Percentiles rank a stretch among this genome's conserved stretches.
Conservation (phyloP, 2,329 filamentous ascomycete species). For the Chalara sp. region DNA sequence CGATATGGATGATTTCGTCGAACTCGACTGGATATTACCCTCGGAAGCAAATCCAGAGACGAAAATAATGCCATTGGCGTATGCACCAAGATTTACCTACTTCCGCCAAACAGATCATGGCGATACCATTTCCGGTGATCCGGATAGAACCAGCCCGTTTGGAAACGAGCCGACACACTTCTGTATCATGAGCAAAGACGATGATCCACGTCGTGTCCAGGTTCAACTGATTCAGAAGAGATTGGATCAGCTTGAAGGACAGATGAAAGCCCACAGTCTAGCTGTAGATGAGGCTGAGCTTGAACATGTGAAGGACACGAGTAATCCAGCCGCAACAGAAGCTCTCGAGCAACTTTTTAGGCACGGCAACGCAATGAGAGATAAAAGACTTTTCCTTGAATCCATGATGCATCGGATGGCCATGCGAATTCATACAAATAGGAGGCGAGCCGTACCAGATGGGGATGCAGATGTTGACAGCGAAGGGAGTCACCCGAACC, state of each 20-base stretch:
- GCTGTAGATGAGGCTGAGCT: constrained; percentile 71
- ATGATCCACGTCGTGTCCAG: constrained; percentile 85
- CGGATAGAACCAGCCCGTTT: constrained; percentile 79
- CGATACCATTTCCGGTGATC: constrained; percentile 71
- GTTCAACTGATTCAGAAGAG: constrained; percentile 77
- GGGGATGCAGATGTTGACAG: constrained; percentile 32
- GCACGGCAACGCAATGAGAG: constrained; percentile 48
- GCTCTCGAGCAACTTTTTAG: constrained; percentile 55
- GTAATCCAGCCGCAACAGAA: constrained; percentile 43
- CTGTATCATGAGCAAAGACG: constrained; percentile 88
- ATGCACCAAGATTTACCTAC: constrained; percentile 91
- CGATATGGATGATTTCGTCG: constrained; percentile 99
- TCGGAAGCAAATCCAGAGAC: constrained; percentile 87
- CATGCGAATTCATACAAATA: constrained; percentile 22
- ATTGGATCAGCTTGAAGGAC: constrained; percentile 68
- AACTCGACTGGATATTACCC: constrained; percentile 92
- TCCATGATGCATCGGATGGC: constrained; percentile 39
- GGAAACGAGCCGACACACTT: constrained; percentile 89
- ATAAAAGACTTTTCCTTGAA: constrained; percentile 52
- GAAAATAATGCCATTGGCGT: constrained; percentile 87
- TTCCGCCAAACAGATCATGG: constrained; percentile 94
- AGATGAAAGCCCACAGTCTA: constrained; percentile 69
- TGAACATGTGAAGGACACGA: constrained; percentile 47
- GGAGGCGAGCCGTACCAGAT: constrained; percentile 19
- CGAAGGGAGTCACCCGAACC: constrained; percentile 20